Percentiles rank a stretch among this genome's conserved stretches.
Evolutionary conservation across 2,329 filamentous ascomycete genomes (phyloP).

Genomic region (Leptodontidium sp.): DNA sequence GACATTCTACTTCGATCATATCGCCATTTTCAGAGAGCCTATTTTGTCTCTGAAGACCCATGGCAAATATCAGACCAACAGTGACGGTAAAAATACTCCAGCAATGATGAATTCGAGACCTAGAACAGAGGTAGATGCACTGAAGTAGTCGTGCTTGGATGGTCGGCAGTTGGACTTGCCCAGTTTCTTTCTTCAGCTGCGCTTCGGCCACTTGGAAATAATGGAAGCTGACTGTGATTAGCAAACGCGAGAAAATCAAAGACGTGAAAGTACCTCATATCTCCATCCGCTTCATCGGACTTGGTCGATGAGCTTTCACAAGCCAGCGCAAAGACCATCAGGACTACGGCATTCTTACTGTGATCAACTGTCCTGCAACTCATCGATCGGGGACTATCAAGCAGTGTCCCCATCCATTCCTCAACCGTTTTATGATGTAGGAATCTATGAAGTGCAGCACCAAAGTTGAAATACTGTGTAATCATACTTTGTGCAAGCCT

Average conservation of each 20-base stretch:
- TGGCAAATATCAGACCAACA: slow-evolving; percentile 58
- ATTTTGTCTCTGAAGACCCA: slow-evolving; percentile 53
- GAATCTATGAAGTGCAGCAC: slow-evolving; percentile 64
- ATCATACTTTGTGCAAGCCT: slow-evolving; percentile 51
- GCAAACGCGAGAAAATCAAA: neutral
- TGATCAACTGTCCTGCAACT: slow-evolving; percentile 49
- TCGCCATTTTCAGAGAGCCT: slow-evolving; percentile 45
- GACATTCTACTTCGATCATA: slow-evolving; percentile 54
- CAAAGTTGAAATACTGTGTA: slow-evolving; percentile 63
- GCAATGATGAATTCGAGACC: slow-evolving; percentile 65
- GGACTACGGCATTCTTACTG: slow-evolving; percentile 56
- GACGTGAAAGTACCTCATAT: slow-evolving; percentile 21
- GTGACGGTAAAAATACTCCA: slow-evolving; percentile 67
- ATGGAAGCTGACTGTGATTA: slow-evolving; percentile 26
- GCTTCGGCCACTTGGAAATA: slow-evolving; percentile 53
- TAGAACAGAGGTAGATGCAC: slow-evolving; percentile 65
- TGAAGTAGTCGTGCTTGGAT: slow-evolving; percentile 65
- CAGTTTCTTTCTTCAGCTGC: slow-evolving; percentile 58
- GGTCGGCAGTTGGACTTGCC: slow-evolving; percentile 61
- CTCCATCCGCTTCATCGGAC: slow-evolving; percentile 12
- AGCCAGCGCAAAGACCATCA: slow-evolving; percentile 58
- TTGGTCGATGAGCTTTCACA: slow-evolving; percentile 37
- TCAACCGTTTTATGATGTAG: slow-evolving; percentile 62
- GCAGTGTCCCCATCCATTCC: slow-evolving; percentile 54
- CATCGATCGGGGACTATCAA: slow-evolving; percentile 44